Base-by-base conservation (phyloP, 192 early-diverging fungal genomes). In the Chytriomyces confervae region DNA sequence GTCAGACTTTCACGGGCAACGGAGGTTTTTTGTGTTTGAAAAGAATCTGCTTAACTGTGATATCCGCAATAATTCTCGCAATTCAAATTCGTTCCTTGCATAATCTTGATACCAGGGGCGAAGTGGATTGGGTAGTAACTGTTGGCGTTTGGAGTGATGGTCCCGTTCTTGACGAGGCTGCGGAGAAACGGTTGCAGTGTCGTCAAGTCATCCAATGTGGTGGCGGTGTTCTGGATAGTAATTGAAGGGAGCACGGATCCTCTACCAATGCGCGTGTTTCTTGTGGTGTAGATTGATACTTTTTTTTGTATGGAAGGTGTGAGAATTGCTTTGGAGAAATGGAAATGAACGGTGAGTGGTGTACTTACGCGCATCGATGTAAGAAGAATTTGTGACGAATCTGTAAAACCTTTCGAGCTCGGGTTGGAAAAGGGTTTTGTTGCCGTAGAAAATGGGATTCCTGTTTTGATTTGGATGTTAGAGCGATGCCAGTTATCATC, bases 41-140 rank as follows among this genome's bases (percentile, higher is more conserved):
- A 36, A 36, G 36, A 36, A 36, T 36, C 4, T n/a, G 20, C 53
- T 5, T 57, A 57, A 57, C 53, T 57, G 53, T 57, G 53, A 57
- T 57, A 57, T 57, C 53, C 53, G 20, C 53, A 57, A 57, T n/a
- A 57, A 20, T 57, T 20, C 20, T 20, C 20, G 20, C 53, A 57
- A 57, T 20, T 57, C 20, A n/a, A 20, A 57, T n/a, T 13, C 13
- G 16, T 3, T 57, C 53, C 53, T n/a, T n/a, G 53, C 16, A 57
- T 57, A 20, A 57, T 20, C 13, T 13, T 57, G 16, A 20, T 57
- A 20, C 36, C 36, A 36, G 36, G 36, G 0, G 36, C 65, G 45
- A 77, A 77, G 24, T 77, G 76, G 23, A 77, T 69, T 46, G 76
- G 76, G 46, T 47, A 77, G 45, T 67, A 69, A 5, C 27, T 69